Evolutionary conservation across 495 filamentous ascomycete species (phyloP).

Genomic region (Xanthoparmelia taractica): DNA sequence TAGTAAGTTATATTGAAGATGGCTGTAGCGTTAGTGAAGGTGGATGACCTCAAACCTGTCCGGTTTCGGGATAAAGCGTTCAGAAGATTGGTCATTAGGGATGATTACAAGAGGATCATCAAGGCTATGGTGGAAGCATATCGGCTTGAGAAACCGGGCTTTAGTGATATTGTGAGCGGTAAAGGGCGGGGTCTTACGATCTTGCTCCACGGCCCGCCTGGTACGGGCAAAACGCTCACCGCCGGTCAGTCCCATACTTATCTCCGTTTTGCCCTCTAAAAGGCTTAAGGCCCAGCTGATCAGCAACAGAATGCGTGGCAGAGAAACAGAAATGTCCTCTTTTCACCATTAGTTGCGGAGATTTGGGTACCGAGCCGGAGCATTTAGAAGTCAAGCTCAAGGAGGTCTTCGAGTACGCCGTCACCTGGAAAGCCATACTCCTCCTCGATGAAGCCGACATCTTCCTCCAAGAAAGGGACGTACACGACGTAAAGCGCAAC

Average conservation of each 20-base stretch:
- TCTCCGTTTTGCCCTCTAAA: neutral
- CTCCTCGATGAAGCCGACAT: conserved; percentile 63
- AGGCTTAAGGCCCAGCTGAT: neutral
- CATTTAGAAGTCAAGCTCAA: conserved; percentile 20
- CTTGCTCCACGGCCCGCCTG: conserved; percentile 21
- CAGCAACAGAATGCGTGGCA: conserved; percentile 15
- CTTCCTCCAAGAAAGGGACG: conserved; percentile 49
- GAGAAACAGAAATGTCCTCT: conserved; percentile 18
- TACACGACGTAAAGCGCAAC: conserved; percentile 29
- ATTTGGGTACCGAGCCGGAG: conserved; percentile 20
- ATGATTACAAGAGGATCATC: conserved; percentile 23
- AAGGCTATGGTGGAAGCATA: conserved; percentile 22
- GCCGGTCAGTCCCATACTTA: conserved; percentile 9
- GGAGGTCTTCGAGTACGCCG: conserved; percentile 17
- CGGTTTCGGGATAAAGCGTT: conserved; percentile 20
- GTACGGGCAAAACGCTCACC: conserved; percentile 26
- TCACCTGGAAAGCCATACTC: conserved; percentile 35
- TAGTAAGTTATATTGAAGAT: neutral
- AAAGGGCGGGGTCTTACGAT: conserved; percentile 21
- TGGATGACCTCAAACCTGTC: conserved; percentile 23
- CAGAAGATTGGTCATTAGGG: conserved; percentile 21
- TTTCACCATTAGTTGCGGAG: conserved; percentile 23
- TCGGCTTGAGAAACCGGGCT: conserved; percentile 15
- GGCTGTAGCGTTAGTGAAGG: conserved; percentile 18
- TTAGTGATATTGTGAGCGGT: conserved; percentile 20